Conservation (phyloP, 1,284 basidiomycete species). For the Ustilago xerochloae region DNA sequence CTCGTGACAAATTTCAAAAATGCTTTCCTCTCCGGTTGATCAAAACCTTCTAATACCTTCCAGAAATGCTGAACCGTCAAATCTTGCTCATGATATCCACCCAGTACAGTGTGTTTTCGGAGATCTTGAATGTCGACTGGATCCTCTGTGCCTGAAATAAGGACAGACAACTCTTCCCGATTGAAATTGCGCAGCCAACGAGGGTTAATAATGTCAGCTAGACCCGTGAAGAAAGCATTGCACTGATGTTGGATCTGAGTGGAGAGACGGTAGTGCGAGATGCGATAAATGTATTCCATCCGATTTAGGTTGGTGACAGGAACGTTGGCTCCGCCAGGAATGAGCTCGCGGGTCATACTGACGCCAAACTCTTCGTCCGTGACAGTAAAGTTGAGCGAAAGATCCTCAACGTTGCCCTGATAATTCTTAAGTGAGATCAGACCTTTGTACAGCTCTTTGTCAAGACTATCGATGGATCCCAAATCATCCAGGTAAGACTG, state of each 20-base stretch:
- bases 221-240: constrained; percentile 73
- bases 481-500: constrained; percentile 61
- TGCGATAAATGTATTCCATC: constrained; percentile 85
- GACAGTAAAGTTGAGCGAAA: constrained; percentile 92
- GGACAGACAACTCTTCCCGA: constrained; percentile 61
- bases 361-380: constrained; percentile 92
- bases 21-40: constrained; percentile 51
- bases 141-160: constrained; percentile 62
- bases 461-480: constrained; percentile 58
- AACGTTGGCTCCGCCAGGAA: constrained; percentile 84
- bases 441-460: constrained; percentile 87
- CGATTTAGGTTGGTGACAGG: constrained; percentile 90
- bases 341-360: constrained; percentile 80
- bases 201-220: constrained; percentile 65
- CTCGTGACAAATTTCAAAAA: constrained; percentile 66
- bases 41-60: constrained; percentile 57
- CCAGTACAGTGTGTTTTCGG: constrained; percentile 59
- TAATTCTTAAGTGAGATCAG: constrained; percentile 94
- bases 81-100: constrained; percentile 65
- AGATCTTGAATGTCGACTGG: constrained; percentile 64
- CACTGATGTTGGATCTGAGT: constrained; percentile 85
- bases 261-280: constrained; percentile 88
- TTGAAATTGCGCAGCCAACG: constrained; percentile 66
- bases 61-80: constrained; percentile 63
- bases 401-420: constrained; percentile 84